A percentile compares a stretch with the other conserved stretches of the same genome.
Conservation (phyloP, 352 stramenopile genomes). For the Globisporangium paroecandrum region DNA sequence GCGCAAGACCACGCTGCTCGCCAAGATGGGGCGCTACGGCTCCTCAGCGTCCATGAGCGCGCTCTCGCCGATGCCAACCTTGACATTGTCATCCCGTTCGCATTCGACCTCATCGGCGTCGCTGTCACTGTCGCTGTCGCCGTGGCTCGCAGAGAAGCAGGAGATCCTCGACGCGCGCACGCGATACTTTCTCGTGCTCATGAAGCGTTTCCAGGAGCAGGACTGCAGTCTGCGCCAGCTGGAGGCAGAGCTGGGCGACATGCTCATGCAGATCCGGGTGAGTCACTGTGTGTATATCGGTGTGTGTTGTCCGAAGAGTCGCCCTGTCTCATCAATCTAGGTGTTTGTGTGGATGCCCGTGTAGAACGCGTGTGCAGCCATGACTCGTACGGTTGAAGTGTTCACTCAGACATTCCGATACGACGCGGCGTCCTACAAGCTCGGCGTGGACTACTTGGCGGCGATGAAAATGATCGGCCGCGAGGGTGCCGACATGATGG, state of each 20-base stretch:
- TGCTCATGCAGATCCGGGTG: constrained; percentile 62
- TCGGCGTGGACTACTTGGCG: constrained; percentile 43
- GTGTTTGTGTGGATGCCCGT: neutral
- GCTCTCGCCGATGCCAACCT: constrained; percentile 8
- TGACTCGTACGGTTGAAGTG: constrained; percentile 49
- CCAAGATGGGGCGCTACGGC: constrained; percentile 52
- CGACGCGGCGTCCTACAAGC: constrained; percentile 26
- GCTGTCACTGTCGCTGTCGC: constrained; percentile 19
- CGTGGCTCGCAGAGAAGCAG: constrained; percentile 24
- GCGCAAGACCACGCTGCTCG: constrained; percentile 51
- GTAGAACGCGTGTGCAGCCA: constrained; percentile 34
- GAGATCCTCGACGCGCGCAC: constrained; percentile 13
- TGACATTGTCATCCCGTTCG: neutral
- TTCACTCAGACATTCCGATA: constrained; percentile 53
- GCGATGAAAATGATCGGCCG: constrained; percentile 53
- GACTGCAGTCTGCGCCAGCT: constrained; percentile 44
- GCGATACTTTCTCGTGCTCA: constrained; percentile 23
- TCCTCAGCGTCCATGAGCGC: constrained; percentile 8
- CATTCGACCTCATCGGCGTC: neutral
- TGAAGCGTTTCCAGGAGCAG: constrained; percentile 53
- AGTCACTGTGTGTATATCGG: neutral
- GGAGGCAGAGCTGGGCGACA: constrained; percentile 40
- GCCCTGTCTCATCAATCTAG: neutral
- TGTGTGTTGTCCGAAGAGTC: neutral
- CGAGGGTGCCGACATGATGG: constrained; percentile 56